These are phyloP conservation scores for Amylostereum areolatum DNA, from an alignment of 1,284 basidiomycete genomes.

Conservation along the genomic window DNA sequence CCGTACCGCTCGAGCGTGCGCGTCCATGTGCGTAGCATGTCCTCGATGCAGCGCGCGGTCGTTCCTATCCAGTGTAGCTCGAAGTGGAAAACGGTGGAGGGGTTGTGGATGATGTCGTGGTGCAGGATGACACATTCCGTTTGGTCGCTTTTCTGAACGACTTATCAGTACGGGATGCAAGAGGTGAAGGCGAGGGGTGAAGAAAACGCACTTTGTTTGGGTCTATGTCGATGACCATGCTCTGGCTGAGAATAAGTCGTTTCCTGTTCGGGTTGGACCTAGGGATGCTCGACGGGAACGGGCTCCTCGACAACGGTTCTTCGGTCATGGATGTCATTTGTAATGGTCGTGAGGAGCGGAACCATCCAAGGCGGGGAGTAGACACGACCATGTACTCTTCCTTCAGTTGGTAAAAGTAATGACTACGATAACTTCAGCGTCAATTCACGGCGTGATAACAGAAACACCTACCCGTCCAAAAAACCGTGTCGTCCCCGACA, in stretches of 20 bases:
- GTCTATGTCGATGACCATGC: slow-evolving; percentile 85
- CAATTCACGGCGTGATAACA: background rate
- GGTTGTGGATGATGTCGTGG: slow-evolving; percentile 90
- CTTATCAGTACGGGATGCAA: background rate
- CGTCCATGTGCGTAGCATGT: slow-evolving; percentile 81
- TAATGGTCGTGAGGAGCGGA: slow-evolving; percentile 40
- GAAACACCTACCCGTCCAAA: slow-evolving; percentile 67
- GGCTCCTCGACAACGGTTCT: slow-evolving; percentile 25
- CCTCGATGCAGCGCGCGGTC: slow-evolving; percentile 93
- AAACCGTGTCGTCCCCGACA: slow-evolving; percentile 74
- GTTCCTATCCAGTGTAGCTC: slow-evolving; percentile 98
- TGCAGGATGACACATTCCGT: slow-evolving; percentile 86
- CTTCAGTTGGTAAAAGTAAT: slow-evolving; percentile 81
- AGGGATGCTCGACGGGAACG: slow-evolving; percentile 33
- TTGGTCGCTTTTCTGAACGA: slow-evolving; percentile 68
- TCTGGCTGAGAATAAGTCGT: slow-evolving; percentile 77
- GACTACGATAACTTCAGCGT: slow-evolving; percentile 34
- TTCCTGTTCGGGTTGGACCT: slow-evolving; percentile 41
- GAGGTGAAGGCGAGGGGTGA: background rate
- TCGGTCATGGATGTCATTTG: slow-evolving; percentile 28
- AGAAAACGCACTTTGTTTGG: slow-evolving; percentile 54
- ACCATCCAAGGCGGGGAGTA: slow-evolving; percentile 63
- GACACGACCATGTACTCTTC: slow-evolving; percentile 69
- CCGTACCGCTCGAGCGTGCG: slow-evolving; percentile 87
- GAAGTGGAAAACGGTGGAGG: slow-evolving; percentile 87